Percentiles rank a stretch among this genome's conserved stretches.
Evolutionary conservation across 345 rosid species (phyloP).

Genomic region (Reutealis trisperma): DNA sequence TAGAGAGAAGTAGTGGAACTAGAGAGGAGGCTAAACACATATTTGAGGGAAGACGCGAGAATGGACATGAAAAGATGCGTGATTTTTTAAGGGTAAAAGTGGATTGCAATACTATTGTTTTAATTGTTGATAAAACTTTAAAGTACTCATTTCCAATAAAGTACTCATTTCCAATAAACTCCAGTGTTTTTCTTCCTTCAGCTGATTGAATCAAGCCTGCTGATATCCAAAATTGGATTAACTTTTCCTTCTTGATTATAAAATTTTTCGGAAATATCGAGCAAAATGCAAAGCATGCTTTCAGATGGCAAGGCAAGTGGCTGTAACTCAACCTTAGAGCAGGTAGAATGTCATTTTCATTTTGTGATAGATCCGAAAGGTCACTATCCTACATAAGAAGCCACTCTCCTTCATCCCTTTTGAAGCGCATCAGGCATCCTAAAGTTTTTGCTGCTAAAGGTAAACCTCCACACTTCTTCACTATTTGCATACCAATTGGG

Average conservation of each 20-base stretch:
- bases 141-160: too few relatives aligned
- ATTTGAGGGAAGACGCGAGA: too few relatives aligned
- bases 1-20: too few relatives aligned
- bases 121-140: too few relatives aligned
- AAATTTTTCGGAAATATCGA: slow-evolving; percentile 2
- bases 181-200: slow-evolving; percentile 6
- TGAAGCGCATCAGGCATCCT: slow-evolving; percentile 32
- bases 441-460: slow-evolving; percentile 30
- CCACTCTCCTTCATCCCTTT: slow-evolving; percentile 8
- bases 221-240: slow-evolving; percentile 6
- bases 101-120: too few relatives aligned
- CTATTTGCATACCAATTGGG: slow-evolving; percentile 23
- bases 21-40: too few relatives aligned
- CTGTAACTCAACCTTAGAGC: slow-evolving; percentile 3
- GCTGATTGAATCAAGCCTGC: background rate
- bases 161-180: background rate
- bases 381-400: slow-evolving; percentile 1
- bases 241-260: slow-evolving; percentile 4
- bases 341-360: background rate
- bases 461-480: slow-evolving; percentile 29
- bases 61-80: too few relatives aligned
- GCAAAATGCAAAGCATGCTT: slow-evolving; percentile 7
- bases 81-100: too few relatives aligned
- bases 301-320: slow-evolving; percentile 10
- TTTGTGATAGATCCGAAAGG: background rate